Evolutionary conservation across 352 stramenopile species (phyloP), one percentile per base, ranked within the genome.

Genomic region (Phytophthora hybrid): DNA sequence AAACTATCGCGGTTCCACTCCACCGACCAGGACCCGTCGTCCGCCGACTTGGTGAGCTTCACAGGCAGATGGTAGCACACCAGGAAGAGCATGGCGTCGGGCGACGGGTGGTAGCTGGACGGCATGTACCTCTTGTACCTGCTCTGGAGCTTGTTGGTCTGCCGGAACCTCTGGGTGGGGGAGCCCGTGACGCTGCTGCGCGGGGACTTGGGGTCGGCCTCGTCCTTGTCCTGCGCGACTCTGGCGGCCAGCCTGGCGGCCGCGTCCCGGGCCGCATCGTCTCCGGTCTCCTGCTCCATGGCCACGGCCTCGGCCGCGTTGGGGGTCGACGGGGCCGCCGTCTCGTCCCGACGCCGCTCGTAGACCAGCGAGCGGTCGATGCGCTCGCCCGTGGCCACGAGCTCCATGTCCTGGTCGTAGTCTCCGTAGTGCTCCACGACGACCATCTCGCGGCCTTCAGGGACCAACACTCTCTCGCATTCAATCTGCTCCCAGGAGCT

Each of bases 51-150:
- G 47, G 68, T 82, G 2, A 98, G 76, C 46, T 93, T 93, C 44
- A 99, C 89, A 0, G 96, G 96, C 63, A 99, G 64, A 68, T 99
- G 94, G 67, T 98, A 99, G 66, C 93, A 98, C 37, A 98, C 90
- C 41, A 98, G 79, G 44, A 96, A 97, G 21, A 98, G 74, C 72
- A 88, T 94, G 13, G 85, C 73, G 8, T 79, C 75, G 0, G 78
- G 76, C 39, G 88, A 82, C 4, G 89, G 83, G 37, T 81, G 83
- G 63, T 89, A 95, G 62, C 86, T 95, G 1, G 84, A 88, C 23
- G 90, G 78, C 63, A 89, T 82, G 78, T 95, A 92, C 16, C 90
- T 74, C 66, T 91, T 93, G 79, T 93, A 95, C 9, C 89, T 84
- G 54, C 87, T 93, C 76, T 96, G 88, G 37, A 93, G 72, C 60